phyloP scores from a whole-genome alignment of 176 grass and related monocot species.

The Triticum dicoccoides region DNA sequence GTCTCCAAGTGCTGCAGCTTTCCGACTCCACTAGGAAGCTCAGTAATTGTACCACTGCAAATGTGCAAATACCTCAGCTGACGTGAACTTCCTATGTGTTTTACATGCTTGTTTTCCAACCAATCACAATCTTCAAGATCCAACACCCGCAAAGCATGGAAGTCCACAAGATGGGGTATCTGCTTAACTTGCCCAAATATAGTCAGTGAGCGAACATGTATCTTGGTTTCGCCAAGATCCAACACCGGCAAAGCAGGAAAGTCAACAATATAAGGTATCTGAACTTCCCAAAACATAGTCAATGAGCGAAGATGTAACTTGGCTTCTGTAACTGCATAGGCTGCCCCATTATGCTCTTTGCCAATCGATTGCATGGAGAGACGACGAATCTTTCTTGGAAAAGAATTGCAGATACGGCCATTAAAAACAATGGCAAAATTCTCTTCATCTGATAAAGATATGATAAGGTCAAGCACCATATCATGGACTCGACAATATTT shows the following conservation, averaged over 20 bases:
- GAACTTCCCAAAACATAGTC: too few relatives aligned
- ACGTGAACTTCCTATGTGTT: background rate
- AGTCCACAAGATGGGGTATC: background rate
- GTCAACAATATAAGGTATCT: too few relatives aligned
- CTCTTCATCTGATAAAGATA: background rate
- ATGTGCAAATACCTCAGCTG: background rate
- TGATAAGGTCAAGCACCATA: constrained; percentile 19
- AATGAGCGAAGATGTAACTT: background rate
- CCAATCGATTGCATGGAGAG: background rate
- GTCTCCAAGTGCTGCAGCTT: background rate
- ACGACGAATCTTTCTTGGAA: background rate
- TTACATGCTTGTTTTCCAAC: background rate
- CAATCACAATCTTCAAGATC: accelerated
- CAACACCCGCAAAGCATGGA: background rate
- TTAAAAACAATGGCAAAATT: constrained; percentile 20
- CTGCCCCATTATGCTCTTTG: background rate
- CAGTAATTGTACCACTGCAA: accelerated
- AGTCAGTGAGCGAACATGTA: too few relatives aligned
- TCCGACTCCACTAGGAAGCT: background rate
- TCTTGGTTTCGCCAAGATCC: too few relatives aligned
- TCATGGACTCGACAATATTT: background rate
- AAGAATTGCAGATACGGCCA: background rate
- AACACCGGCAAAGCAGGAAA: too few relatives aligned
- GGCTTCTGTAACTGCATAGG: background rate
- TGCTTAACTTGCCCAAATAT: background rate